A percentile compares a stretch with the other conserved stretches of the same genome.
Conservation (phyloP, 345 rosid species). For the Jatropha curcas region DNA sequence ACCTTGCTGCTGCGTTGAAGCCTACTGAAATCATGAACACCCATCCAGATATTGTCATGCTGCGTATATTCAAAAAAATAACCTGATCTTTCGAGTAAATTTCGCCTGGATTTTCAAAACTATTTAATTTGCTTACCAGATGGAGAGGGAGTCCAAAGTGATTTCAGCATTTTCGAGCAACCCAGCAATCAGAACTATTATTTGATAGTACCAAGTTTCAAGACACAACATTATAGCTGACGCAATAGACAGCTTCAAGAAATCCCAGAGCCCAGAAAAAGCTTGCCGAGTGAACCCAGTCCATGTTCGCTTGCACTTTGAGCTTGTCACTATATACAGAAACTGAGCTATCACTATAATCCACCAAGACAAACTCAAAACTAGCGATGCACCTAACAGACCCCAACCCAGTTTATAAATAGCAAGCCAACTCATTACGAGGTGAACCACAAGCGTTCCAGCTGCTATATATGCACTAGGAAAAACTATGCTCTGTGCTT, state of each 20-base stretch:
- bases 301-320: constrained; percentile 65
- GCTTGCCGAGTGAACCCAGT: constrained; percentile 56
- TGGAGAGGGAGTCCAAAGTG: constrained; percentile 26
- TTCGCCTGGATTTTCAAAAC: too few species aligned
- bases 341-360: constrained; percentile 61
- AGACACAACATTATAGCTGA: constrained; percentile 87
- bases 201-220: constrained; percentile 30
- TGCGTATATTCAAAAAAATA: constrained; percentile 13
- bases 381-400: constrained; percentile 59
- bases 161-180: constrained; percentile 24
- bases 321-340: constrained; percentile 48
- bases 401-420: constrained; percentile 15
- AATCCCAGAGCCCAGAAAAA: constrained; percentile 70
- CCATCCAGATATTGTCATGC: constrained; percentile 28
- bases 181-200: constrained; percentile 28
- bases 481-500: constrained; percentile 29
- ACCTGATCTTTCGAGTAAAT: too few species aligned
- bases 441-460: constrained; percentile 15
- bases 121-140: constrained; percentile 18
- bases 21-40: constrained; percentile 29
- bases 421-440: constrained; percentile 21
- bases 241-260: constrained; percentile 62
- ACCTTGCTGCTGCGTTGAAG: constrained; percentile 34
- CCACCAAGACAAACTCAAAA: constrained; percentile 85
- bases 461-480: constrained; percentile 29